Evolutionary conservation across 192 early-diverging fungal species (phyloP).

Genomic region (Kappamyces sp.): DNA sequence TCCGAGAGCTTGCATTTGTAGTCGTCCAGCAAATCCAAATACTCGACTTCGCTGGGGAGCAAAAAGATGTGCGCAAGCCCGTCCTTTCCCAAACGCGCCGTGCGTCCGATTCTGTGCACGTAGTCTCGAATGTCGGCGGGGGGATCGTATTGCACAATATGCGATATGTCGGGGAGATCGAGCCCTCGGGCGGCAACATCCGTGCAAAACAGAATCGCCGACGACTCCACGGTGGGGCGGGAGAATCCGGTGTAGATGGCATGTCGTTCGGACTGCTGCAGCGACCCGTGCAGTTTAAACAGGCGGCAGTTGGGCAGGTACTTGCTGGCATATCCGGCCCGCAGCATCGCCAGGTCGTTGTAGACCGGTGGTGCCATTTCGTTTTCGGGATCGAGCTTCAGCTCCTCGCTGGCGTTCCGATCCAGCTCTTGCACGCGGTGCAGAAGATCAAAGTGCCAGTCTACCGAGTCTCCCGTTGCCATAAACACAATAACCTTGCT

Average conservation of each 20-base stretch:
- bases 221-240: constrained; percentile 29
- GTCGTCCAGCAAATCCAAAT: constrained; percentile 64
- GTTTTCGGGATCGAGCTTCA: constrained; percentile 18
- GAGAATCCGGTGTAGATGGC: constrained; percentile 70
- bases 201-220: constrained; percentile 83
- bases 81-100: constrained; percentile 84
- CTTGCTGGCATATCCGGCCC: constrained; percentile 40
- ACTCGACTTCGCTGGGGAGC: constrained; percentile 73
- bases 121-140: constrained; percentile 92
- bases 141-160: constrained; percentile 94
- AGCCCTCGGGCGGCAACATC: constrained; percentile 97
- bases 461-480: constrained; percentile 87
- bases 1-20: constrained; percentile 67
- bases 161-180: constrained; percentile 87
- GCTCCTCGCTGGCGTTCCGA: constrained; percentile 22
- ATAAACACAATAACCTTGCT: constrained; percentile 91
- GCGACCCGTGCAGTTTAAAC: constrained; percentile 84
- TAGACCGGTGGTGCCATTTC: constrained; percentile 19
- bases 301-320: constrained; percentile 65
- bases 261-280: constrained; percentile 73
- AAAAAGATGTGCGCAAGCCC: constrained; percentile 84
- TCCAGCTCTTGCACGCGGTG: constrained; percentile 6
- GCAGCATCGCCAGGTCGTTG: constrained; percentile 20
- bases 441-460: constrained; percentile 87
- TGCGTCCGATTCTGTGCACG: constrained; percentile 94